A percentile compares a stretch with the other conserved stretches of the same genome.
These are phyloP conservation scores for Skeletonema grethae DNA, from an alignment of 108 stramenopile species.

Conservation along the genomic window DNA sequence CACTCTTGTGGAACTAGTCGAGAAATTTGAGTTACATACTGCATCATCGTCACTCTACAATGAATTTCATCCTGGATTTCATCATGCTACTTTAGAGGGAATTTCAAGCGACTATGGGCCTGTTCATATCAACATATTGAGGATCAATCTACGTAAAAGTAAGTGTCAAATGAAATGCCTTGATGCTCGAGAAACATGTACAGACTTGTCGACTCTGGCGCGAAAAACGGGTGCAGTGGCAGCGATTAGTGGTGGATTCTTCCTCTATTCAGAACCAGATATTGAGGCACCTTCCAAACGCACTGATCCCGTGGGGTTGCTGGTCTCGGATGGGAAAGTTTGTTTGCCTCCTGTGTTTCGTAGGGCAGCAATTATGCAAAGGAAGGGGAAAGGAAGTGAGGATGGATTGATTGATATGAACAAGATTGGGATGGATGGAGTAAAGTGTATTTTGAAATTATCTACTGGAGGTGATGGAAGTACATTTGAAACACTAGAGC, in stretches of 20 bases:
- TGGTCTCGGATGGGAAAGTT: constrained; percentile 34
- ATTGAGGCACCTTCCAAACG: constrained; percentile 29
- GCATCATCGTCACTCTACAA: constrained; percentile 15
- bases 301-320: constrained; percentile 51
- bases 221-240: constrained; percentile 28
- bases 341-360: constrained; percentile 38
- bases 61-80: constrained; percentile 29
- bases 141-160: constrained; percentile 14
- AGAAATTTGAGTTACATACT: constrained; percentile 6
- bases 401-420: constrained; percentile 6
- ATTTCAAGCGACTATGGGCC: constrained; percentile 31
- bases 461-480: neutral
- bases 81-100: constrained; percentile 36
- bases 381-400: neutral
- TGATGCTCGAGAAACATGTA: constrained; percentile 19
- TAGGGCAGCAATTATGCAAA: constrained; percentile 27
- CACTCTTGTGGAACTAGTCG: constrained; percentile 15
- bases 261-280: constrained; percentile 47
- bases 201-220: constrained; percentile 23
- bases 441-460: constrained; percentile 9
- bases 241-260: constrained; percentile 52
- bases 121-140: constrained; percentile 37
- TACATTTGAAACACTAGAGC: neutral
- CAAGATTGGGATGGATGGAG: constrained; percentile 30
- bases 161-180: constrained; percentile 31